These are phyloP conservation scores for Aquilaria sinensis DNA, from an alignment of 345 rosid genomes.

Conservation along the genomic window DNA sequence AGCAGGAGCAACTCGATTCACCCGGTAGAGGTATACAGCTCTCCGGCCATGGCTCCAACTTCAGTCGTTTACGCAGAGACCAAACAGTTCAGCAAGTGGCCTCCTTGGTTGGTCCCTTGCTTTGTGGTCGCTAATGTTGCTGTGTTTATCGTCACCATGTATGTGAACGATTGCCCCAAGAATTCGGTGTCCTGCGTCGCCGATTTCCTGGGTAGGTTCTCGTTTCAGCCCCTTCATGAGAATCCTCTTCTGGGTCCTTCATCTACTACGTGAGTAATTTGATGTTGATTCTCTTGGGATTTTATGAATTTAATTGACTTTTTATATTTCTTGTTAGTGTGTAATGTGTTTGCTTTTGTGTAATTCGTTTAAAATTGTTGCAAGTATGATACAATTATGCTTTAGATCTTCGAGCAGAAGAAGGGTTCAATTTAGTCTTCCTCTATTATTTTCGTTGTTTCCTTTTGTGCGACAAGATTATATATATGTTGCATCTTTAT, in stretches of 20 bases:
- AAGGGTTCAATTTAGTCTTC: too few relatives aligned
- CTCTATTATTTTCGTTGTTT: not conserved
- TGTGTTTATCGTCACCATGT: constrained; percentile 82
- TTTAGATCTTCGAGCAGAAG: too few relatives aligned
- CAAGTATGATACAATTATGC: not conserved
- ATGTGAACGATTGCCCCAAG: constrained; percentile 77
- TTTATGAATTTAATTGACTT: not conserved
- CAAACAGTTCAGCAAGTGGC: constrained; percentile 65
- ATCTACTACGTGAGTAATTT: constrained; percentile 52
- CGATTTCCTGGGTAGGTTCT: constrained; percentile 74
- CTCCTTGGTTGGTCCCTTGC: constrained; percentile 70
- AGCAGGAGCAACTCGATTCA: constrained; percentile 25
- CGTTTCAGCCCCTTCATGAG: constrained; percentile 83
- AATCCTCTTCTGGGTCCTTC: constrained; percentile 98
- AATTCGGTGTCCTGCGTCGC: constrained; percentile 66
- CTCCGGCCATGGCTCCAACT: constrained; percentile 15
- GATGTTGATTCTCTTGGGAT: not conserved
- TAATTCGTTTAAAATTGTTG: not conserved
- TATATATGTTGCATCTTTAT: constrained; percentile 5
- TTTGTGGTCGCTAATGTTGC: constrained; percentile 65
- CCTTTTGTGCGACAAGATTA: not conserved
- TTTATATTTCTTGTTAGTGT: not conserved
- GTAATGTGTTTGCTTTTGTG: not conserved
- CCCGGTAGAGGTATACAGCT: constrained; percentile 37
- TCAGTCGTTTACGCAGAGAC: constrained; percentile 34